phyloP scores from a whole-genome alignment of 257 asterid species.

The Ocimum tenuiflorum region DNA sequence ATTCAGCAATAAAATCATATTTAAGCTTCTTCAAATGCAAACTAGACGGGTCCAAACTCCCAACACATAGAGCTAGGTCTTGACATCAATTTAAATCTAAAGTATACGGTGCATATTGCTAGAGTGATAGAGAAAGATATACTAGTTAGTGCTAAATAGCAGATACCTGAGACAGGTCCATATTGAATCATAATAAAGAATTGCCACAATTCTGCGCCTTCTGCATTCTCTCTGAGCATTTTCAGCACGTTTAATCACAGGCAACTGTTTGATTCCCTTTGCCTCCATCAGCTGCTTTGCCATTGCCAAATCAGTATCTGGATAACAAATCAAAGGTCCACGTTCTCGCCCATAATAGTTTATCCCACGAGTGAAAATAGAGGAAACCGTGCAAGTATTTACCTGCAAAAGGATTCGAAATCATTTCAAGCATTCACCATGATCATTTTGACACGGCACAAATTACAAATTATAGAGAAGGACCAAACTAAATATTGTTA shows the following conservation, averaged over 20 bases:
- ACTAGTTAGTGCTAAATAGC: slow-evolving; percentile 1
- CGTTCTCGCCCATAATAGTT: slow-evolving; percentile 62
- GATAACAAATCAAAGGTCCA: slow-evolving; percentile 75
- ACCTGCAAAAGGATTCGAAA: slow-evolving; percentile 38
- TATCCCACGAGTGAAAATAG: slow-evolving; percentile 76
- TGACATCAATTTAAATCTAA: too few relatives aligned
- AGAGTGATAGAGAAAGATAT: not conserved
- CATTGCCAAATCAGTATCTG: slow-evolving; percentile 76
- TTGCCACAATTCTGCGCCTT: slow-evolving; percentile 50
- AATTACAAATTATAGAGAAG: slow-evolving; percentile 7
- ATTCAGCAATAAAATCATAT: too few relatives aligned
- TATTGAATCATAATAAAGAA: slow-evolving; percentile 76
- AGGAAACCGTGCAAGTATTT: slow-evolving; percentile 53
- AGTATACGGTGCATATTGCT: too few relatives aligned
- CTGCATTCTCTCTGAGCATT: slow-evolving; percentile 54
- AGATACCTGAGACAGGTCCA: slow-evolving; percentile 65
- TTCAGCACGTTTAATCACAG: slow-evolving; percentile 68
- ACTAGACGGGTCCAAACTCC: too few relatives aligned
- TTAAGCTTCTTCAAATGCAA: too few relatives aligned
- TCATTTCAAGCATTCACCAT: not conserved
- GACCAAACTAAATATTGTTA: slow-evolving; percentile 7
- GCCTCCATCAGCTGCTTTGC: slow-evolving; percentile 98
- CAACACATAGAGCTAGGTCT: too few relatives aligned
- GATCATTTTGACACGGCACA: not conserved
- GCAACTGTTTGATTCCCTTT: slow-evolving; percentile 84